Conservation (phyloP, 352 stramenopile genomes). For the Pilasporangium apinafurcum region DNA sequence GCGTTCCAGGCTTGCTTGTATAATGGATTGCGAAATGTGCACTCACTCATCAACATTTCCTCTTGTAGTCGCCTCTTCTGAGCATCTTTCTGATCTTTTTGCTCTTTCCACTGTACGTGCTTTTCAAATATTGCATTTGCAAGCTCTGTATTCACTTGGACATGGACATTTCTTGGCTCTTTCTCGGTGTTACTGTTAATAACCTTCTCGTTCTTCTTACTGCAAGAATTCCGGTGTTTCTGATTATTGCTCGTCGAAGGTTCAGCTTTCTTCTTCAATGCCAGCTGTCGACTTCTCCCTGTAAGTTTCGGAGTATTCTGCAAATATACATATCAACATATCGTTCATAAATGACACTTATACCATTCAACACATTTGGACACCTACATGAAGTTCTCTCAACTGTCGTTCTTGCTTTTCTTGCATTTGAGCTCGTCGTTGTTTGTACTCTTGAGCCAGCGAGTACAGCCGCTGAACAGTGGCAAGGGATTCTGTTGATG, state of each 20-base stretch:
- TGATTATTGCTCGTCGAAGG: not conserved
- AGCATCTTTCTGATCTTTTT: constrained; percentile 25
- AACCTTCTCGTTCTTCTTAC: not conserved
- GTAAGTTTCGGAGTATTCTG: constrained; percentile 45
- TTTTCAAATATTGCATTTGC: constrained; percentile 47
- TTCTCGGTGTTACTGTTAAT: not conserved
- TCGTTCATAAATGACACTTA: not conserved
- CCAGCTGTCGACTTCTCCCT: constrained; percentile 35
- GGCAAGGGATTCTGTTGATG: constrained; percentile 2
- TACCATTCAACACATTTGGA: not conserved
- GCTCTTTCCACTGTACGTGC: constrained; percentile 53
- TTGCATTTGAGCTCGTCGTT: constrained; percentile 25
- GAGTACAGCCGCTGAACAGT: constrained; percentile 25
- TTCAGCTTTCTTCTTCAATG: constrained; percentile 10
- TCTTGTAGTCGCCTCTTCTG: constrained; percentile 29
- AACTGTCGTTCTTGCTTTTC: constrained; percentile 22
- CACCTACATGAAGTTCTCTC: constrained; percentile 26
- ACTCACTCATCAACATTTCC: constrained; percentile 20
- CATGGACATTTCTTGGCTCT: constrained; percentile 1
- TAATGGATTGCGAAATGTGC: constrained; percentile 61
- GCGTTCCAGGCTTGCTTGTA: constrained; percentile 32
- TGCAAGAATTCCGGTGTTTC: constrained; percentile 21
- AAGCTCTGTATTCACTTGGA: constrained; percentile 12
- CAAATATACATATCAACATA: not conserved
- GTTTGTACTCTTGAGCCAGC: constrained; percentile 30